Percentiles rank a stretch among this genome's conserved stretches.
Conservation (phyloP, 345 rosid genomes). For the Citrus cavaleriei region DNA sequence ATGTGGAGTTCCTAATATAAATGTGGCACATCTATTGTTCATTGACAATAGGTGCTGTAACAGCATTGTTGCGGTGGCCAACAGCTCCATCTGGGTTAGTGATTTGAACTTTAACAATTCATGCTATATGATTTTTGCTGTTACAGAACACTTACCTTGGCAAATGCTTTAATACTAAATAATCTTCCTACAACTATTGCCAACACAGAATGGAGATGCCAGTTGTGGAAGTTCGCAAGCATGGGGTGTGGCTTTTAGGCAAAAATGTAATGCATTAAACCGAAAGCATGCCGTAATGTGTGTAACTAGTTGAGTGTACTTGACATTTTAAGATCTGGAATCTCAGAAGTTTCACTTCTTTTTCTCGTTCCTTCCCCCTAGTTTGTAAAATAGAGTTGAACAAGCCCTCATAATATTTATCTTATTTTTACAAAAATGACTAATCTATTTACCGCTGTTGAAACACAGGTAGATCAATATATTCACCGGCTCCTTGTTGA, state of each 20-base stretch:
- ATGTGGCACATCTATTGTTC: slow-evolving; percentile 6
- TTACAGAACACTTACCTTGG: not conserved
- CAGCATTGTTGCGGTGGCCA: slow-evolving; percentile 90
- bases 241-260: slow-evolving; percentile 84
- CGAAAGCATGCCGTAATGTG: slow-evolving; percentile 19
- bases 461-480: slow-evolving; percentile 72
- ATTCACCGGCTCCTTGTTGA: slow-evolving; percentile 77
- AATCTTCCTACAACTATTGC: slow-evolving; percentile 23
- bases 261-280: slow-evolving; percentile 63
- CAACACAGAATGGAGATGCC: slow-evolving; percentile 85
- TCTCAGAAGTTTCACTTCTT: slow-evolving; percentile 10
- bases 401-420: not conserved
- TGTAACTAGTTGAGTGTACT: slow-evolving; percentile 14
- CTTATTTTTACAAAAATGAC: slow-evolving; percentile 2
- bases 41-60: slow-evolving; percentile 51
- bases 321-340: not conserved
- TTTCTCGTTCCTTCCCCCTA: not conserved
- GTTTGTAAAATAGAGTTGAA: slow-evolving; percentile 3
- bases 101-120: not conserved
- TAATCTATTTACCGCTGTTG: slow-evolving; percentile 13
- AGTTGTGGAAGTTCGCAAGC: slow-evolving; percentile 78
- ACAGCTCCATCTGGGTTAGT: slow-evolving; percentile 86
- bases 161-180: not conserved
- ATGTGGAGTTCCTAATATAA: not conserved
- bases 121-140: not conserved